A percentile compares a stretch with the other conserved stretches of the same genome.
phyloP scores from a whole-genome alignment of 2,329 filamentous ascomycete genomes.

The Chalara sp. region DNA sequence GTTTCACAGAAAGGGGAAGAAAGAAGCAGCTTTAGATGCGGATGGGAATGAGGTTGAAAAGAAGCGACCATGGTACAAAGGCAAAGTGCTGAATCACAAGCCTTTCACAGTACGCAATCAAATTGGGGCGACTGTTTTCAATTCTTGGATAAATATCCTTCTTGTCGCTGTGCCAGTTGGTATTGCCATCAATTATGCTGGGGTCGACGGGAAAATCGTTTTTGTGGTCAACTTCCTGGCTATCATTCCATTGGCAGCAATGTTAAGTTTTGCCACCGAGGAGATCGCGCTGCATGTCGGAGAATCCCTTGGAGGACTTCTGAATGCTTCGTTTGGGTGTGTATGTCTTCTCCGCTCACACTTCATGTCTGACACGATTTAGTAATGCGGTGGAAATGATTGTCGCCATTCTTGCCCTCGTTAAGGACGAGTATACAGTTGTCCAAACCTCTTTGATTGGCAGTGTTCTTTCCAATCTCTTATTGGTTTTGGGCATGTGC shows the following conservation, averaged over 20 bases:
- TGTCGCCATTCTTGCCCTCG: slow-evolving; percentile 77
- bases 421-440: slow-evolving; percentile 62
- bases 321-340: slow-evolving; percentile 85
- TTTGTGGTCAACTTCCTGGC: slow-evolving; percentile 93
- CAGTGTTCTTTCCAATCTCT: slow-evolving; percentile 83
- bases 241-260: slow-evolving; percentile 81
- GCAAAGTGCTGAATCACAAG: slow-evolving; percentile 35
- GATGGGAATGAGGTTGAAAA: slow-evolving; percentile 10
- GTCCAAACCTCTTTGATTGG: slow-evolving; percentile 91
- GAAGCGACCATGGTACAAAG: slow-evolving; percentile 22
- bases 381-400: slow-evolving; percentile 85
- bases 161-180: slow-evolving; percentile 73
- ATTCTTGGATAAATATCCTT: slow-evolving; percentile 82
- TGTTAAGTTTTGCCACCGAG: slow-evolving; percentile 84
- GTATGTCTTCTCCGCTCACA: slow-evolving; percentile 18
- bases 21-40: slow-evolving; percentile 12
- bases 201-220: slow-evolving; percentile 52
- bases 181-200: slow-evolving; percentile 64
- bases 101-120: slow-evolving; percentile 57
- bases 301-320: slow-evolving; percentile 78
- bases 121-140: slow-evolving; percentile 67
- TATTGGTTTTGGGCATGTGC: slow-evolving; percentile 85
- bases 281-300: slow-evolving; percentile 77
- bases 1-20: slow-evolving; percentile 1
- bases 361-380: slow-evolving; percentile 20